These are phyloP conservation scores for Geotrichum macrosporum DNA, from an alignment of 1,139 yeast genomes.

Conservation along the genomic window DNA sequence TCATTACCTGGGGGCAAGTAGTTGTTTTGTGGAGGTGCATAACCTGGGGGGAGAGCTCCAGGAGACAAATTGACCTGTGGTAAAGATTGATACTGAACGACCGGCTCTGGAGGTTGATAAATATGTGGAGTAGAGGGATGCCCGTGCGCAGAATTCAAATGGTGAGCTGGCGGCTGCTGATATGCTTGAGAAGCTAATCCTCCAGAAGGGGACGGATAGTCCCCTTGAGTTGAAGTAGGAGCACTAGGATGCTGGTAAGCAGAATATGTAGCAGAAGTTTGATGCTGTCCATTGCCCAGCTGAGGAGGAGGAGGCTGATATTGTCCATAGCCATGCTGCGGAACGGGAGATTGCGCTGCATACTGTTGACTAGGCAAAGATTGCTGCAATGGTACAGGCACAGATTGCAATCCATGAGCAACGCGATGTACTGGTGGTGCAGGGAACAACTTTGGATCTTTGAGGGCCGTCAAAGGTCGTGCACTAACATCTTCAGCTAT, in stretches of 20 bases:
- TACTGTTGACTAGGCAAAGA: constrained; percentile 10
- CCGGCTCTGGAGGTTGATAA: constrained; percentile 1
- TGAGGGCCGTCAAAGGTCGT: constrained; percentile 37
- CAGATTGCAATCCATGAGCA: constrained; percentile 33
- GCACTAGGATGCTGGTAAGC: constrained; percentile 9
- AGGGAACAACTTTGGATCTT: constrained; percentile 46
- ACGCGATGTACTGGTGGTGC: constrained; percentile 50
- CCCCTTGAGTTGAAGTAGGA: background rate
- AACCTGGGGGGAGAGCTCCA: background rate
- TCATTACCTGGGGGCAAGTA: constrained; percentile 12
- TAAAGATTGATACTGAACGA: constrained; percentile 8
- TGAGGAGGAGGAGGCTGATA: constrained; percentile 6
- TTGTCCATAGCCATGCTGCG: background rate
- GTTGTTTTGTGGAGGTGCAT: constrained; percentile 9
- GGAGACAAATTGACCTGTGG: constrained; percentile 6
- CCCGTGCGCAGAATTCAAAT: too few species aligned
- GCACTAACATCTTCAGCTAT: constrained; percentile 26
- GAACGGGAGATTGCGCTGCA: background rate
- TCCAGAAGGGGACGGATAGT: background rate
- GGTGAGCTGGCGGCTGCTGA: background rate
- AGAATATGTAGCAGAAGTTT: constrained; percentile 2
- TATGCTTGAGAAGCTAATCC: too few species aligned
- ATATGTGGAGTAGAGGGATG: constrained; percentile 1
- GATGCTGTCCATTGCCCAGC: constrained; percentile 7
- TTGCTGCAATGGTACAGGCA: constrained; percentile 4